Percentiles rank a stretch among this genome's conserved stretches.
Evolutionary conservation across 106 monocot species (phyloP).

Genomic region (Acorus gramineus): DNA sequence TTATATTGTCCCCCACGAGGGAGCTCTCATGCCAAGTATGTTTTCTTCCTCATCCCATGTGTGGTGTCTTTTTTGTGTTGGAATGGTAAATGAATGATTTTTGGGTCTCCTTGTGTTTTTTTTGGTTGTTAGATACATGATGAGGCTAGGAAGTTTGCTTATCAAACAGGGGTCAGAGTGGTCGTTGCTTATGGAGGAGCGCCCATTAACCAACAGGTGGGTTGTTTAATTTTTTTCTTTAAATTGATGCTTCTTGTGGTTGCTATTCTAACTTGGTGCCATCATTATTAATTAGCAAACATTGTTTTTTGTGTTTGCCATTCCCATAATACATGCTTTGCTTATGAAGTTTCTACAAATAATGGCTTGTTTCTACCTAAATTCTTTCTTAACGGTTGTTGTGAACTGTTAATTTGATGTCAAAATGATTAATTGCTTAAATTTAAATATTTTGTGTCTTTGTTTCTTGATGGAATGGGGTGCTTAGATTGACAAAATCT

Average conservation of each 20-base stretch:
- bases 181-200: constrained; percentile 60
- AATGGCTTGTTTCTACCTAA: too few species aligned
- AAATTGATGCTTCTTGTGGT: too few species aligned
- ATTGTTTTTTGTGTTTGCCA: too few species aligned
- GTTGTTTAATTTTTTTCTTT: background rate
- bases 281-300: too few species aligned
- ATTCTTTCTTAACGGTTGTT: too few species aligned
- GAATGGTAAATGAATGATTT: background rate
- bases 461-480: too few species aligned
- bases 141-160: constrained; percentile 54
- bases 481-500: too few species aligned
- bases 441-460: too few species aligned
- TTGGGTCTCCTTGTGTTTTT: background rate
- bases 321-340: background rate
- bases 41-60: background rate
- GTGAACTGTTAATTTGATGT: too few species aligned
- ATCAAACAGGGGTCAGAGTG: constrained; percentile 53
- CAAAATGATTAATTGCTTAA: too few species aligned
- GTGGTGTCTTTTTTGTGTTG: too few species aligned
- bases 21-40: constrained; percentile 80
- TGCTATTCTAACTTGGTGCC: too few species aligned
- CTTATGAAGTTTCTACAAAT: background rate
- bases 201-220: constrained; percentile 47
- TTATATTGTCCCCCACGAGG: constrained; percentile 78
- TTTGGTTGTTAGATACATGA: constrained; percentile 34